These are phyloP conservation scores for Trypanosoma brucei DNA, from an alignment of 208 protist species.

Conservation along the genomic window DNA sequence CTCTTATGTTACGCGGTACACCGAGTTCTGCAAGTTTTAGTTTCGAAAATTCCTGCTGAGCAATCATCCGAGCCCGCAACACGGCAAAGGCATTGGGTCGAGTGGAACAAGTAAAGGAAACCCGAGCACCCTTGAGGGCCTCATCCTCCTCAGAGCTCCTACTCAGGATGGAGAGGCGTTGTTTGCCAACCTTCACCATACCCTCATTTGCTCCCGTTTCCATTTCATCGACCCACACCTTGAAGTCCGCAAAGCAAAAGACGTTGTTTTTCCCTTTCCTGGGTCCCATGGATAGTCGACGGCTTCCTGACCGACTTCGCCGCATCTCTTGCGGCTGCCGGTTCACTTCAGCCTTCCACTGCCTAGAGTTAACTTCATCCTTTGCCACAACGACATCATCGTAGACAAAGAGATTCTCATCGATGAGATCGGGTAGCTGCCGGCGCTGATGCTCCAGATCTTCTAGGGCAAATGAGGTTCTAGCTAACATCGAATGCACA, in stretches of 20 bases:
- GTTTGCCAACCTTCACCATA: background rate
- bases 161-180: background rate
- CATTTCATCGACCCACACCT: slow-evolving; percentile 79
- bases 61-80: background rate
- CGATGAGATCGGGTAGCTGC: slow-evolving; percentile 42
- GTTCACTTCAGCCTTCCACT: slow-evolving; percentile 64
- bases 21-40: background rate
- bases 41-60: background rate
- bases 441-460: slow-evolving; percentile 77
- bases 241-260: slow-evolving; percentile 85
- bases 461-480: slow-evolving; percentile 38
- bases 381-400: slow-evolving; percentile 82
- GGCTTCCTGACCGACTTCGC: background rate
- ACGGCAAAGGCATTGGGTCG: slow-evolving; percentile 32
- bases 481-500: background rate
- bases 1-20: slow-evolving; percentile 20
- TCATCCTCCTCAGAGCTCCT: background rate
- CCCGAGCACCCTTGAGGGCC: background rate
- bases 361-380: slow-evolving; percentile 59
- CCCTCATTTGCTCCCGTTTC: slow-evolving; percentile 30
- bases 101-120: slow-evolving; percentile 28
- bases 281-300: background rate
- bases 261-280: slow-evolving; percentile 12
- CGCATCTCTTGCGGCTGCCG: slow-evolving; percentile 27
- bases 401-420: slow-evolving; percentile 79